phyloP scores from a whole-genome alignment of 768 basidiomycete genomes.

The Xerocomellus amylosporus region DNA sequence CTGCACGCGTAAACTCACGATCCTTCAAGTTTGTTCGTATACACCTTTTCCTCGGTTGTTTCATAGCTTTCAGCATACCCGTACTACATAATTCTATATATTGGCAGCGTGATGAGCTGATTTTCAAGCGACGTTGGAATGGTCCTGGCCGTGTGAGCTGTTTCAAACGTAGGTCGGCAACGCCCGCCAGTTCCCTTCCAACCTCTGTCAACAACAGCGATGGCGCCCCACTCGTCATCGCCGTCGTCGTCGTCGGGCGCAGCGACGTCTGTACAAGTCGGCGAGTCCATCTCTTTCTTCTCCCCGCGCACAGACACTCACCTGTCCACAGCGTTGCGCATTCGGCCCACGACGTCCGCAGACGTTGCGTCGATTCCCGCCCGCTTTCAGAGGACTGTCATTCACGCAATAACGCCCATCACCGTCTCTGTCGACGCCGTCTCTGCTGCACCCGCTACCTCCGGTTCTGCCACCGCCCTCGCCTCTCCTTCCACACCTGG shows the following conservation, averaged over 20 bases:
- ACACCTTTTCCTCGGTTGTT: slow-evolving; percentile 13
- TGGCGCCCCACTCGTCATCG: slow-evolving; percentile 72
- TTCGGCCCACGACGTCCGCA: slow-evolving; percentile 82
- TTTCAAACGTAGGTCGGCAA: slow-evolving; percentile 26
- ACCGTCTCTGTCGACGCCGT: slow-evolving; percentile 82
- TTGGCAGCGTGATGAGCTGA: slow-evolving; percentile 7
- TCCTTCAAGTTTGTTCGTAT: slow-evolving; percentile 22
- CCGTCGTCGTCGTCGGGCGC: slow-evolving; percentile 56
- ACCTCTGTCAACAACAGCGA: slow-evolving; percentile 39
- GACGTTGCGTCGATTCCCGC: slow-evolving; percentile 85
- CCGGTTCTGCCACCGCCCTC: slow-evolving; percentile 49
- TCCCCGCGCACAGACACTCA: neutral
- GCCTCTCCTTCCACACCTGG: slow-evolving; percentile 47
- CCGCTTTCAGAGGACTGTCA: slow-evolving; percentile 89
- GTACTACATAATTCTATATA: slow-evolving; percentile 34
- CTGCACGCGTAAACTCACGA: slow-evolving; percentile 27
- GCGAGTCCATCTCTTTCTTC: slow-evolving; percentile 45
- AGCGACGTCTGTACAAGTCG: slow-evolving; percentile 92
- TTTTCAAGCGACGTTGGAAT: slow-evolving; percentile 4
- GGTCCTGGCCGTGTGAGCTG: slow-evolving; percentile 24
- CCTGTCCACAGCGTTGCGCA: slow-evolving; percentile 69
- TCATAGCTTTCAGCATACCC: slow-evolving; percentile 32
- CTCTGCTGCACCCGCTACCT: slow-evolving; percentile 46
- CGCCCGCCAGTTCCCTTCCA: slow-evolving; percentile 29
- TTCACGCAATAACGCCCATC: slow-evolving; percentile 71